Percentiles rank a stretch among this genome's conserved stretches.
phyloP scores from a whole-genome alignment of 176 grass and related monocot genomes.

The Carex scoparia region DNA sequence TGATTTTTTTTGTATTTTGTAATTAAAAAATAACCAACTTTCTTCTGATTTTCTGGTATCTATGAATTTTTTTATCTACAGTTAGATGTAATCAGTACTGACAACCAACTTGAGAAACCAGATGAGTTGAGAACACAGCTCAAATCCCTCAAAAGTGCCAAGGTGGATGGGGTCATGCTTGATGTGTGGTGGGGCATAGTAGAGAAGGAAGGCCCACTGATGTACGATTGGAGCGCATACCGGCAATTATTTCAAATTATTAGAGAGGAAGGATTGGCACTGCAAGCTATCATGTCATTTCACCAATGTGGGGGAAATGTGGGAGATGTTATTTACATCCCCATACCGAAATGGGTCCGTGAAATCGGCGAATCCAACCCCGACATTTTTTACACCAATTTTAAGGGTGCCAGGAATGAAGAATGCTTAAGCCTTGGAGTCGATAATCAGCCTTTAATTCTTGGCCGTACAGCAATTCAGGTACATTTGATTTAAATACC shows the following conservation, averaged over 20 bases:
- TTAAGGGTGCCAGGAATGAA: conserved; percentile 37
- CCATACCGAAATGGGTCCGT: conserved; percentile 54
- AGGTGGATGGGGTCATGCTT: conserved; percentile 70
- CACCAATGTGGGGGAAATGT: conserved; percentile 87
- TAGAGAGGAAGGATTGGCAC: conserved; percentile 55
- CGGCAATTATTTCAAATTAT: conserved; percentile 63
- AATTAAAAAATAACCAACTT: not conserved
- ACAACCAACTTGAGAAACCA: conserved; percentile 47
- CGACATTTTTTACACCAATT: conserved; percentile 79
- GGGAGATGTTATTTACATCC: conserved; percentile 59
- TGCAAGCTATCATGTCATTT: conserved; percentile 91
- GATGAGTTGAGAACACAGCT: conserved; percentile 35
- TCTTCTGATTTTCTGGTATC: not conserved
- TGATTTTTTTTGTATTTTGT: not conserved
- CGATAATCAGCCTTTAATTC: conserved; percentile 68
- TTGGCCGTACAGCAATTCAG: conserved; percentile 65
- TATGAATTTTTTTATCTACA: not conserved
- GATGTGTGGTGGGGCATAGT: conserved; percentile 96
- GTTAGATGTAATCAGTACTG: conserved; percentile 46
- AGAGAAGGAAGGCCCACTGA: conserved; percentile 37
- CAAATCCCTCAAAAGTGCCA: conserved; percentile 28
- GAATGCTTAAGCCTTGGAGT: conserved; percentile 78
- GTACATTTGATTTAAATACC: conserved; percentile 18
- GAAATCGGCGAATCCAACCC: conserved; percentile 35
- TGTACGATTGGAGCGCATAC: conserved; percentile 68